Percentiles rank a stretch among this genome's conserved stretches.
phyloP scores from a whole-genome alignment of 495 filamentous ascomycete species.

The Aspergillus panamensis region DNA sequence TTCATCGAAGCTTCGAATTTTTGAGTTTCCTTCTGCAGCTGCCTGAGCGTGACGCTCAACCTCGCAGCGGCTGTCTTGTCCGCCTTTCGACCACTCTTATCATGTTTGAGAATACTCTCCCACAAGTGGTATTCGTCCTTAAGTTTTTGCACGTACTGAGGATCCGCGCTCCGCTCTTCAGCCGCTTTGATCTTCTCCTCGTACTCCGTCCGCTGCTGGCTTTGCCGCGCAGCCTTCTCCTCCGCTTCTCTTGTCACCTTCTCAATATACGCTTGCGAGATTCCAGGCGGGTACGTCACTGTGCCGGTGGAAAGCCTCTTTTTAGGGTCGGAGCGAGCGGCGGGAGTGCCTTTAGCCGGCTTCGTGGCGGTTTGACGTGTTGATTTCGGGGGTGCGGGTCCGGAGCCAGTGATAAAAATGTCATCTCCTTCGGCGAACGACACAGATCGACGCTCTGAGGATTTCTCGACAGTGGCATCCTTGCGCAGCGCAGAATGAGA shows the following conservation, averaged over 20 bases:
- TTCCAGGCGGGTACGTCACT: conserved; percentile 9
- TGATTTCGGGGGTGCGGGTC: conserved; percentile 12
- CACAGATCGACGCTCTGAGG: conserved; percentile 25
- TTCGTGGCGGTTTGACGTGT: not conserved
- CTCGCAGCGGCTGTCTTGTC: not conserved
- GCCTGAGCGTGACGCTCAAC: not conserved
- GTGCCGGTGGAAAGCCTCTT: conserved; percentile 2
- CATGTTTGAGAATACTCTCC: not conserved
- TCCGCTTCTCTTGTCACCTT: conserved; percentile 7
- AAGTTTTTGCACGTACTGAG: conserved; percentile 9
- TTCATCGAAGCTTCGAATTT: conserved; percentile 12
- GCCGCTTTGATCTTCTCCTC: conserved; percentile 16
- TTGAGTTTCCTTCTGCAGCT: conserved; percentile 10
- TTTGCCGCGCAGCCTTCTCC: conserved; percentile 12
- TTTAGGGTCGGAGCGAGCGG: not conserved
- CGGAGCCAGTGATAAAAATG: conserved; percentile 8
- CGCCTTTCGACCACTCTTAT: not conserved
- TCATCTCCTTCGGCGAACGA: conserved; percentile 27
- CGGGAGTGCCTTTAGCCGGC: not conserved
- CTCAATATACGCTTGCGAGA: not conserved
- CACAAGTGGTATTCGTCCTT: conserved; percentile 1
- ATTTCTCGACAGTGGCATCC: conserved; percentile 15
- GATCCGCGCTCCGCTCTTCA: conserved; percentile 2
- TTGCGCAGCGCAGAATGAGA: conserved; percentile 29
- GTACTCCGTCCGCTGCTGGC: not conserved